Evolutionary conservation across 805 yeast species (phyloP), one percentile per base, ranked within the genome.

Genomic region (Kuraishia borneana): DNA sequence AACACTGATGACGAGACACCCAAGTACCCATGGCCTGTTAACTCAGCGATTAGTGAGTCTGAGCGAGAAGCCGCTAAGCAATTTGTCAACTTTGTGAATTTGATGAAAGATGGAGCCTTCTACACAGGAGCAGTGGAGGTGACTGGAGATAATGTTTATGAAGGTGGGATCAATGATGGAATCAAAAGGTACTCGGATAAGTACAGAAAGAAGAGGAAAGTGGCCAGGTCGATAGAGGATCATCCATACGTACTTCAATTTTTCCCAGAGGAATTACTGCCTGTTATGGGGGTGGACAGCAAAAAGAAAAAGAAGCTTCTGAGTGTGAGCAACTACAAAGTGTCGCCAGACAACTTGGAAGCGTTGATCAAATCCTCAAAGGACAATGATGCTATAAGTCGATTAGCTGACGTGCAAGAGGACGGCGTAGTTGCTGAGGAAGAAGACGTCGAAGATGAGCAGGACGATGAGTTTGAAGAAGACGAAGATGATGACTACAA

Each of bases 141-240:
- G 33, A 33, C 32, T 8, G 29, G 33, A 16, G 33, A 33, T 35
- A 45, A 37, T 23, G 46, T 55, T 25, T 52, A 60, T 22, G 67
- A 63, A 36, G 67, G 65, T 14, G 64, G 58, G 29, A 52, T 63
- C 2, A 63, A 65, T 36, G 95, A 83, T 50, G 87, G 89, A 2
- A 69, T 88, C 29, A 73, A 77, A 49, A 67, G 96, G 46, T 84
- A 84, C 50, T 75, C 94, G 2, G 96, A 88, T 54, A 67, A 65
- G 51, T 88, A 83, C 55, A 61, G 78, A 42, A 79, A 79, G 51
- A 75, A 73, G 45, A 69, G 83, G 36, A 74, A 70, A 46, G 69
- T 78, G 12, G 84, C 85, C 1, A 68, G 78, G 34, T 76, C 88
- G 2, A 70, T 80, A 6, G 80, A 76, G 40, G 87, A 81, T 35